Conservation (phyloP, 2,329 filamentous ascomycete species). For the Diaporthe aspalathi region DNA sequence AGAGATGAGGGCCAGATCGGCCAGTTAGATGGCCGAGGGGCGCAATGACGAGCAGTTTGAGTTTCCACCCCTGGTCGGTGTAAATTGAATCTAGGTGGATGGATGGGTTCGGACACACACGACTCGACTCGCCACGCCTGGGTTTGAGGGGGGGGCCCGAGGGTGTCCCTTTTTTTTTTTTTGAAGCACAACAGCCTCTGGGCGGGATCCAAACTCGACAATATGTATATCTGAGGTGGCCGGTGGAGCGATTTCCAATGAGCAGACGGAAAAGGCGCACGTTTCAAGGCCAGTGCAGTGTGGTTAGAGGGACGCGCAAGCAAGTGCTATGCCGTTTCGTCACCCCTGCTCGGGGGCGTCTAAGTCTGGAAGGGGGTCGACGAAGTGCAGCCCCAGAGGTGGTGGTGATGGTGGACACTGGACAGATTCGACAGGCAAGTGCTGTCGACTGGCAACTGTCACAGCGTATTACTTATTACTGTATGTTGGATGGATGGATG, state of each 20-base stretch:
- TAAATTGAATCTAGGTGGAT: not conserved
- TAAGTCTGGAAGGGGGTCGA: not conserved
- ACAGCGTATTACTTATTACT: too few relatives aligned
- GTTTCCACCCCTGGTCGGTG: constrained; percentile 5
- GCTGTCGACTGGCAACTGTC: too few relatives aligned
- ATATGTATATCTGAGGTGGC: not conserved
- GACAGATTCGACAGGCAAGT: constrained; percentile 10
- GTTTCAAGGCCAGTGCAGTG: constrained; percentile 19
- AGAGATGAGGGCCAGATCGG: constrained; percentile 9
- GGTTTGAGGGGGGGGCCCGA: not conserved
- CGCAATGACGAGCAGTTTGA: not conserved
- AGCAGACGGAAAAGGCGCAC: constrained; percentile 7
- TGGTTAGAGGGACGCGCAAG: constrained; percentile 30
- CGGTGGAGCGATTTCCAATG: constrained; percentile 3
- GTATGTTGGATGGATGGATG: too few relatives aligned
- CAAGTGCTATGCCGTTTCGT: constrained; percentile 9
- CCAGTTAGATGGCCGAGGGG: not conserved
- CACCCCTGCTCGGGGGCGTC: constrained; percentile 23
- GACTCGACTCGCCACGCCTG: constrained; percentile 9
- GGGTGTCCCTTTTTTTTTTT: not conserved
- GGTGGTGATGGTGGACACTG: too few relatives aligned
- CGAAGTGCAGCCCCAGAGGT: not conserved
- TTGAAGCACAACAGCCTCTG: constrained; percentile 3
- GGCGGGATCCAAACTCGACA: not conserved
- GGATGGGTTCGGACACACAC: constrained; percentile 13